phyloP scores from a whole-genome alignment of 2,329 filamentous ascomycete genomes.

The Fusarium tuaranense region DNA sequence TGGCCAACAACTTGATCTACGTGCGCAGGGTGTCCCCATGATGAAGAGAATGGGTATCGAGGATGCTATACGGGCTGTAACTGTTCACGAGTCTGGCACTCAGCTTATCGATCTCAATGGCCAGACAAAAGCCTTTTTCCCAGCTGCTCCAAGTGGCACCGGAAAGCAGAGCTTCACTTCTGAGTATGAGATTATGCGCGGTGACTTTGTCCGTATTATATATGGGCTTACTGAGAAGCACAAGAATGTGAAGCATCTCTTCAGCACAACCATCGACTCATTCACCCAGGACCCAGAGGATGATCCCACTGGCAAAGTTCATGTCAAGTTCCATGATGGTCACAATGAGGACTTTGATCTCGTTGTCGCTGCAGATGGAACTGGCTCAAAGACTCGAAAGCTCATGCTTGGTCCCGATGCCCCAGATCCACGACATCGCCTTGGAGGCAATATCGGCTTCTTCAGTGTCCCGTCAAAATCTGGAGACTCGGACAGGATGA shows the following conservation, averaged over 20 bases:
- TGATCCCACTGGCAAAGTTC: neutral
- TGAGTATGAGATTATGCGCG: conserved; percentile 3
- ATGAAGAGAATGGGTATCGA: conserved; percentile 33
- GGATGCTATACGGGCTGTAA: neutral
- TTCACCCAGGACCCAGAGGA: neutral
- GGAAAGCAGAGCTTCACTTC: neutral
- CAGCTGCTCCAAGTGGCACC: neutral
- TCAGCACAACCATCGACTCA: neutral
- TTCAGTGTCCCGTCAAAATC: conserved; percentile 15
- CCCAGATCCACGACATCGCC: conserved; percentile 19
- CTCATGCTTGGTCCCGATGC: conserved; percentile 27
- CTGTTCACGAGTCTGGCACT: neutral
- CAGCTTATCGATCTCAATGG: neutral
- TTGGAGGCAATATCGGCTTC: conserved; percentile 32
- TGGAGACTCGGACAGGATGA: conserved; percentile 2
- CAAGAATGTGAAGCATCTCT: neutral
- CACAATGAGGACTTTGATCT: neutral
- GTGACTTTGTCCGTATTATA: neutral
- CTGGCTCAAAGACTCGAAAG: conserved; percentile 10
- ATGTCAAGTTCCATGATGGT: neutral
- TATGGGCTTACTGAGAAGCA: neutral
- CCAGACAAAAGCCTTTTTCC: conserved; percentile 2
- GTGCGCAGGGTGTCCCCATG: neutral
- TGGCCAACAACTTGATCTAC: conserved; percentile 17
- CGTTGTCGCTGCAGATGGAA: conserved; percentile 18